Percentiles rank a stretch among this genome's conserved stretches.
Evolutionary conservation across 345 rosid species (phyloP).

Genomic region (Citrus unshiu): DNA sequence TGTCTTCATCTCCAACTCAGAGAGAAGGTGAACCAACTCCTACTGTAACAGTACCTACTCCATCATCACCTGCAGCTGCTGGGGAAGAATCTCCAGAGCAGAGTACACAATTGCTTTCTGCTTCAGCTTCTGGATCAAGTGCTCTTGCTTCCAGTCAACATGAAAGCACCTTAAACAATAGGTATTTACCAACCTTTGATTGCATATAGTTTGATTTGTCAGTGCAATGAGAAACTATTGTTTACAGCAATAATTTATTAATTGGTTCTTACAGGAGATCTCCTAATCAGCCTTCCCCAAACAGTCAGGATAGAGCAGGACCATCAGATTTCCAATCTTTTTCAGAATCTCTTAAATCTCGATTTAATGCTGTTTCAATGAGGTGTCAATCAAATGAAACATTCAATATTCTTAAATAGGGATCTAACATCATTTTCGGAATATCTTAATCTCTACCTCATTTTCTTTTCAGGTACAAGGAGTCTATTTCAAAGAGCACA

Average conservation of each 20-base stretch:
- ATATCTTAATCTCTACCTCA: not conserved
- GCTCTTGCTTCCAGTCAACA: slow-evolving; percentile 29
- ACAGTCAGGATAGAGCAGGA: slow-evolving; percentile 75
- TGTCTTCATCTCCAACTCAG: slow-evolving; percentile 59
- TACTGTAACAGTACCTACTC: slow-evolving; percentile 31
- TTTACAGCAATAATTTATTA: not conserved
- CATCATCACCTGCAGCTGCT: slow-evolving; percentile 36
- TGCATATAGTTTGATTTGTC: not conserved
- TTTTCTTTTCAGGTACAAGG: slow-evolving; percentile 61
- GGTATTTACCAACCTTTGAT: slow-evolving; percentile 31
- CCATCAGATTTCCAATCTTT: slow-evolving; percentile 85
- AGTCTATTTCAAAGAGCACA: slow-evolving; percentile 89
- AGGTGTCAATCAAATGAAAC: slow-evolving; percentile 40
- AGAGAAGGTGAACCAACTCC: slow-evolving; percentile 52
- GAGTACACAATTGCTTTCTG: slow-evolving; percentile 28
- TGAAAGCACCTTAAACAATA: slow-evolving; percentile 28
- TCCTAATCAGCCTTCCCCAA: slow-evolving; percentile 52
- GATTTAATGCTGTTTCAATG: slow-evolving; percentile 65
- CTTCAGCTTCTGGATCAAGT: slow-evolving; percentile 50
- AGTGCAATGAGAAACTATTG: not conserved
- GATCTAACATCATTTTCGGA: not conserved
- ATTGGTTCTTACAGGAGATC: slow-evolving; percentile 36
- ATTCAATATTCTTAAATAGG: not conserved
- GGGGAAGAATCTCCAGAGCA: slow-evolving; percentile 44
- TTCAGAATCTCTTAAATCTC: slow-evolving; percentile 80